phyloP scores from a whole-genome alignment of 2,329 filamentous ascomycete species.

The Tolypocladium paradoxum region DNA sequence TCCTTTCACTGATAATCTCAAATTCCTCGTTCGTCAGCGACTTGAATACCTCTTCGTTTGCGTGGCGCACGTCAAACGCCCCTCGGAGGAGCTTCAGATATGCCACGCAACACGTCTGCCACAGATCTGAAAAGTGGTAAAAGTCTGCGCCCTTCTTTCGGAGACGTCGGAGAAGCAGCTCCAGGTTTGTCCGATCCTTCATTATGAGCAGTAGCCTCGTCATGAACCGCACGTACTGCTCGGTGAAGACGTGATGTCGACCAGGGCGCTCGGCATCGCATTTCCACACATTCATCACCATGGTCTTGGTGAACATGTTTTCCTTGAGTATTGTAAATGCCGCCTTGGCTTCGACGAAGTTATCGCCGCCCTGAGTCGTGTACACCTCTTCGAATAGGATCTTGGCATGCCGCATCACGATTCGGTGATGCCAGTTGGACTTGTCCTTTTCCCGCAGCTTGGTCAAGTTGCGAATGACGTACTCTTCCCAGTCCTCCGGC shows the following conservation, averaged over 20 bases:
- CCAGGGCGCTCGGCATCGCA: constrained; percentile 77
- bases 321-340: constrained; percentile 66
- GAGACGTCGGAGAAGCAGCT: constrained; percentile 67
- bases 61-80: constrained; percentile 32
- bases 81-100: constrained; percentile 44
- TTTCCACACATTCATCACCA: constrained; percentile 91
- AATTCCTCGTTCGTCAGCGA: constrained; percentile 43
- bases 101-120: constrained; percentile 43
- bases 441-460: constrained; percentile 64
- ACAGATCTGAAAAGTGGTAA: constrained; percentile 50
- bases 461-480: constrained; percentile 39
- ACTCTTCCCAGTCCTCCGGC: constrained; percentile 49
- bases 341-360: constrained; percentile 58
- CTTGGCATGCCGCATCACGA: constrained; percentile 62
- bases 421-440: constrained; percentile 89
- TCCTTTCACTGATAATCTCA: constrained; percentile 42
- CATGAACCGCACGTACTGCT: constrained; percentile 77
- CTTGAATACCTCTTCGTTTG: constrained; percentile 46
- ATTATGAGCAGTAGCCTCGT: constrained; percentile 63
- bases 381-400: constrained; percentile 40
- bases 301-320: constrained; percentile 80
- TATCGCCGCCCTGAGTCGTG: constrained; percentile 28
- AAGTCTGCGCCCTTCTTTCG: constrained; percentile 73
- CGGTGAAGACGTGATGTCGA: constrained; percentile 84
- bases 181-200: constrained; percentile 64